Evolutionary conservation across 192 early-diverging fungal genomes (phyloP), one percentile per base, ranked within the genome.

Genomic region (Coemansia biformis): DNA sequence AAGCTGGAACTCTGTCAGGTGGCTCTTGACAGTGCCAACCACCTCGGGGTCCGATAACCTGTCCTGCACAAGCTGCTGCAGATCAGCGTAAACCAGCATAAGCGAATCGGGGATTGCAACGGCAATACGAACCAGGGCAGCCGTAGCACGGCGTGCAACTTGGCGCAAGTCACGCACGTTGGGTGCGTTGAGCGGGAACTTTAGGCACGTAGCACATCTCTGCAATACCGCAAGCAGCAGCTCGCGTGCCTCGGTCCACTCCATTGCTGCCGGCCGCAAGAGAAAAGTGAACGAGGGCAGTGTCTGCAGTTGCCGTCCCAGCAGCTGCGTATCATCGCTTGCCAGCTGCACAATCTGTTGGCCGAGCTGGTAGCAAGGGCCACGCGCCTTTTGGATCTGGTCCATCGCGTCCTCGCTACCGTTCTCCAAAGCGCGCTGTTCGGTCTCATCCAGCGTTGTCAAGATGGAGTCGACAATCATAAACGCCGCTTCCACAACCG

Each of bases 261-360:
- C 43, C 30, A 61, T 34, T 0, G 69, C 53, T 1, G 31, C 40
- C 5, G 57, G 49, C 11, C 70, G 70, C 54, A 73, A 39, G 42
- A 73, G 47, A 11, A 73, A 73, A 30, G 70, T 43, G 29, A 73
- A 53, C 24, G 70, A 35, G 22, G 70, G 63, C 17, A 73, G 70
- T 43, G 63, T 62, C 38, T 65, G 41, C 38, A 73, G 54, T 38
- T 57, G 70, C 22, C 58, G 37, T 7, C 38, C 36, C 2, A 18
- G 29, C 46, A 54, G 33, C 16, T 30, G 31, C 18, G 40, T 23
- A n/a, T 40, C 17, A 19, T 19, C 16, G 12, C 38, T 12, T 0
- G n/a, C 15, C 10, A 54, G 50, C n/a, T 43, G 18, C 0, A 66
- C 54, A 1, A 66, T 54, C 18, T 37, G 37, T 5, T 33, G 58